Base-by-base conservation (phyloP, 176 grass and related monocot species). In the Puya raimondii region DNA sequence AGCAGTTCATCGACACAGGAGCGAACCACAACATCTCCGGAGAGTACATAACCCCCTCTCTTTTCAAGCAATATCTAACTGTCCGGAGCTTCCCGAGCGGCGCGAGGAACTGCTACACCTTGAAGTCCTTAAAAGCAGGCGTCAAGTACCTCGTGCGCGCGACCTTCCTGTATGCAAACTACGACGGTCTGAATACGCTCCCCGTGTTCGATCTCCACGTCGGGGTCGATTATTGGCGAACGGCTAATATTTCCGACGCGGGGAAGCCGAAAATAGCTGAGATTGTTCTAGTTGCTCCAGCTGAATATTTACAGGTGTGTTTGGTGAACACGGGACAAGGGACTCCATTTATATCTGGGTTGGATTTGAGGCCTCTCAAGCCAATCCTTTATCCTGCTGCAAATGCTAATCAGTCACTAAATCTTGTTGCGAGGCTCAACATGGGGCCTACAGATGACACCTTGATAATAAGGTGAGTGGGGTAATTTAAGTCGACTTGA, bases 51-150 rank as follows among this genome's bases (percentile, higher is more conserved):
- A 23, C 29, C 1, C 9, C 11, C 17, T 13, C 50, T 17, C 20
- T 48, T 0, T 51, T 42, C 17, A 16, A 11, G 48, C 0, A 49
- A 18, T 27, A 58, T 22, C 14, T 77, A 9, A 86, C 66, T 9
- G 11, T 86, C 11, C 14, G 78, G 71, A 81, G 73, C 78, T 86
- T 86, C 72, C 72, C 78, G 49, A 64, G 78, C 10, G 83, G 84
- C 11, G 1, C 1, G 0, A 59, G 69, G 17, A 86, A 81, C 53
- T 86, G 78, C 26, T 86, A 86, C 64, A 26, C 50, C 12, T 64
- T 86, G 2, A 80, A 76, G 7, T 72, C 76, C 1, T 15, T 57
- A 0, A 25, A 11, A 1, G 64, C 9, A 15, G 84, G 74, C 0
- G 18, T 15, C 2, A 85, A 73, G 9, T 85, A 85, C 22, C 57